These are phyloP conservation scores for Lactifluus piperatus DNA, from an alignment of 768 basidiomycete species.

Conservation along the genomic window DNA sequence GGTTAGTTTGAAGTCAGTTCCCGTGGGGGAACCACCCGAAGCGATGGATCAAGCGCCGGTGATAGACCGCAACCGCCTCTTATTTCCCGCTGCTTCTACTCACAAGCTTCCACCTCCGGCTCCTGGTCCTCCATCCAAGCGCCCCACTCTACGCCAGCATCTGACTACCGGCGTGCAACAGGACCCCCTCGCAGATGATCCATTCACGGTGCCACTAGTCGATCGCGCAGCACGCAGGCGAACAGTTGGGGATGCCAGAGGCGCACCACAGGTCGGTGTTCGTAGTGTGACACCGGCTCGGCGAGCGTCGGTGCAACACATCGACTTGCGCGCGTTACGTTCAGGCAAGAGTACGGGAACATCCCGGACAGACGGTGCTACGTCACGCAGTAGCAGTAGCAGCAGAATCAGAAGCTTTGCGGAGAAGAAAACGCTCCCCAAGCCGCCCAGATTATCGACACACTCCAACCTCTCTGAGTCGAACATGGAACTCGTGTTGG, in stretches of 20 bases:
- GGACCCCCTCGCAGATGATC: neutral
- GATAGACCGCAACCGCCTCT: neutral
- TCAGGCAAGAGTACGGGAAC: neutral
- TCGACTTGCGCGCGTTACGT: slow-evolving; percentile 8
- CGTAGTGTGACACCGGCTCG: neutral
- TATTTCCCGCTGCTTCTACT: neutral
- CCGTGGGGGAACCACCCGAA: neutral
- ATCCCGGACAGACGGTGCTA: neutral
- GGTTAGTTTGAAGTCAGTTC: neutral
- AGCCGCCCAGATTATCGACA: neutral
- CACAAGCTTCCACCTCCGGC: slow-evolving; percentile 1
- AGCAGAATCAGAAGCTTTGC: neutral
- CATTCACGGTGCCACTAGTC: neutral
- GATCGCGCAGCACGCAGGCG: neutral
- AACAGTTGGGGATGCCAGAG: neutral
- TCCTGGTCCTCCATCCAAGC: slow-evolving; percentile 2
- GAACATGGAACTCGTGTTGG: slow-evolving; percentile 19
- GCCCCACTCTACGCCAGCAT: neutral
- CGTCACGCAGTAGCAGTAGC: slow-evolving; percentile 1
- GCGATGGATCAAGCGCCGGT: neutral
- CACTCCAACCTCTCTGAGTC: slow-evolving; percentile 17
- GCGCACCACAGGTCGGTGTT: neutral
- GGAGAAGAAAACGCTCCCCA: slow-evolving; percentile 1
- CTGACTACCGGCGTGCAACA: neutral
- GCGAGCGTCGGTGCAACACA: slow-evolving; percentile 9